A percentile compares a stretch with the other conserved stretches of the same genome.
These are phyloP conservation scores for Pleurotus eryngii DNA, from an alignment of 768 basidiomycete genomes.

Conservation along the genomic window DNA sequence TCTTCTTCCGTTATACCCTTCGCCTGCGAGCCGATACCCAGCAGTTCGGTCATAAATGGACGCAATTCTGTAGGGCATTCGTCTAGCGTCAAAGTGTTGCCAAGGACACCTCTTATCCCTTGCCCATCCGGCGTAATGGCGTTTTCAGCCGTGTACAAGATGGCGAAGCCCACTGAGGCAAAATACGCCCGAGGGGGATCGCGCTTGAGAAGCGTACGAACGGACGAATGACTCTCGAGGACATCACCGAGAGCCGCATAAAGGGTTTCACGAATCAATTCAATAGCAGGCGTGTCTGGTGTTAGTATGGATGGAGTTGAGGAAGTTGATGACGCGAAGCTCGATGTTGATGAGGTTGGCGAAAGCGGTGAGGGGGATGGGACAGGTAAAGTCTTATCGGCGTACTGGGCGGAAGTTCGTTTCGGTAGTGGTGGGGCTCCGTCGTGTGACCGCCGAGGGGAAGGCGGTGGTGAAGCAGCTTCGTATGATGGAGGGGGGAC, in stretches of 20 bases:
- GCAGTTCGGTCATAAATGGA: constrained; percentile 71
- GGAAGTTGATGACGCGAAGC: constrained; percentile 20
- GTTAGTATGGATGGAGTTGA: constrained; percentile 37
- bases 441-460: constrained; percentile 11
- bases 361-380: constrained; percentile 25
- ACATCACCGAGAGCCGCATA: constrained; percentile 78
- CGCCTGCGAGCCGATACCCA: constrained; percentile 48
- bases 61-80: constrained; percentile 62
- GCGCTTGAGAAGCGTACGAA: constrained; percentile 51
- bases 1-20: constrained; percentile 53
- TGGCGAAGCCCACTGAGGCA: constrained; percentile 66
- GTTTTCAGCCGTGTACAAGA: constrained; percentile 61
- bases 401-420: constrained; percentile 13
- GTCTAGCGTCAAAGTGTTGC: constrained; percentile 47
- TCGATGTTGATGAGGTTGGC: constrained; percentile 14
- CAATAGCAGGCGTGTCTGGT: constrained; percentile 59
- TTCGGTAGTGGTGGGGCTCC: constrained; percentile 12
- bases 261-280: constrained; percentile 81
- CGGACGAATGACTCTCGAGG: constrained; percentile 49
- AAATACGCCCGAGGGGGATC: constrained; percentile 80
- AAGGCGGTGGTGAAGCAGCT: constrained; percentile 14
- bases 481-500: constrained; percentile 71
- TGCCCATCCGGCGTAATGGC: constrained; percentile 45
- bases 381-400: constrained; percentile 18
- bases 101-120: constrained; percentile 54